Conservation (phyloP, 2,329 filamentous ascomycete species). For the Colletotrichum euphorbiae region DNA sequence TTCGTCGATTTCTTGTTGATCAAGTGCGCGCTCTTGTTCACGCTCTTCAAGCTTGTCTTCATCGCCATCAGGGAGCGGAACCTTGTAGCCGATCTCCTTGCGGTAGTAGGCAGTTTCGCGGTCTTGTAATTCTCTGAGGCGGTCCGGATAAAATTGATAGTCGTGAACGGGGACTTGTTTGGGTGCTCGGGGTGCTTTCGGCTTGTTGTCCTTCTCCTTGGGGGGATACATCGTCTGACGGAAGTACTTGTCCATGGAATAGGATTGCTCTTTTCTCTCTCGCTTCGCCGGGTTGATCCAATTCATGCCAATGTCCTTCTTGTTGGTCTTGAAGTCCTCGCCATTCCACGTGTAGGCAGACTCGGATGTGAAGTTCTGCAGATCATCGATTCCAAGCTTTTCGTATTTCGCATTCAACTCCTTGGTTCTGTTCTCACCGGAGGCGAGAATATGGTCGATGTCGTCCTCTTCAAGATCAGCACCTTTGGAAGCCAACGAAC, state of each 20-base stretch:
- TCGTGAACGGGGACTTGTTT: constrained; percentile 94
- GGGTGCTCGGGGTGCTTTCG: constrained; percentile 93
- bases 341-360: constrained; percentile 99
- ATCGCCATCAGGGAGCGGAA: constrained; percentile 86
- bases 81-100: constrained; percentile 96
- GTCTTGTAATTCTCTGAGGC: constrained; percentile 89
- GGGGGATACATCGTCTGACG: constrained; percentile 83
- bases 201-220: constrained; percentile 89
- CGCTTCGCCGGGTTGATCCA: constrained; percentile 99
- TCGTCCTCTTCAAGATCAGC: constrained; percentile 84
- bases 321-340: constrained; percentile 90
- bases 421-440: constrained; percentile 89
- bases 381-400: constrained; percentile 93
- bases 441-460: constrained; percentile 87
- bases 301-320: constrained; percentile 90
- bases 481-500: constrained; percentile 68
- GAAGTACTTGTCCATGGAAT: constrained; percentile 99
- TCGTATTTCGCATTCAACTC: constrained; percentile 94
- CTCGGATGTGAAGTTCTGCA: constrained; percentile 98
- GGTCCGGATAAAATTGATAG: constrained; percentile 94
- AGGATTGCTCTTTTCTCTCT: constrained; percentile 97
- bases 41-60: constrained; percentile 89
- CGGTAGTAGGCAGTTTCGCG: constrained; percentile 96
- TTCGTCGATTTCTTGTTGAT: constrained; percentile 94
- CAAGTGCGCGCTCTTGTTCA: constrained; percentile 85